A percentile compares a stretch with the other conserved stretches of the same genome.
phyloP scores from a whole-genome alignment of 164 flowering plant species.

The Stephania yunnanensis region DNA sequence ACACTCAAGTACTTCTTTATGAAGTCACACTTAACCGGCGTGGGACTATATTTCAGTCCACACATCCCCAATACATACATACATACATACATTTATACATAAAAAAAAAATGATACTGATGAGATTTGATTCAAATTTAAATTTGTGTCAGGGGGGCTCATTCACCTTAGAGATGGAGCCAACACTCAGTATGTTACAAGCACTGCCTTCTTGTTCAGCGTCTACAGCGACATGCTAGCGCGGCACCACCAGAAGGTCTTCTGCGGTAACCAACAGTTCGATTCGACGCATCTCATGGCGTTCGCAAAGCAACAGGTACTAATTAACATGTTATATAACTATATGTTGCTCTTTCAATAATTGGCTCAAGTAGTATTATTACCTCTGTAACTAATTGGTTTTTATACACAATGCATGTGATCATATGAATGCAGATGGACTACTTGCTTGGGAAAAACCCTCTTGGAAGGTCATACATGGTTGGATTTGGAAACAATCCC shows the following conservation, averaged over 20 bases:
- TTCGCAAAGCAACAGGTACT: slow-evolving; percentile 83
- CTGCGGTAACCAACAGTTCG: slow-evolving; percentile 53
- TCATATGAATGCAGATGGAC: slow-evolving; percentile 53
- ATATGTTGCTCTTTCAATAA: too few relatives aligned
- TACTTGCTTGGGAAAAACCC: slow-evolving; percentile 80
- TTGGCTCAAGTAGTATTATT: too few relatives aligned
- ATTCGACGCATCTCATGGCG: slow-evolving; percentile 30
- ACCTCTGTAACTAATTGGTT: background rate
- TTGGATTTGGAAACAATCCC: slow-evolving; percentile 69
- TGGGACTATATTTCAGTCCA: too few relatives aligned
- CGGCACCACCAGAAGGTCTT: slow-evolving; percentile 37
- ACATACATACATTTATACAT: too few relatives aligned
- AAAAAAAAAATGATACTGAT: background rate
- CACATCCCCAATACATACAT: too few relatives aligned
- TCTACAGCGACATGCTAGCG: slow-evolving; percentile 60
- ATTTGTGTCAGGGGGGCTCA: slow-evolving; percentile 43
- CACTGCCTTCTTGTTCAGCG: slow-evolving; percentile 50
- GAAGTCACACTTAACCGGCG: too few relatives aligned
- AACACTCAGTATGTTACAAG: slow-evolving; percentile 79
- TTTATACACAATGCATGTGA: too few relatives aligned
- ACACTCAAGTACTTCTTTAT: too few relatives aligned
- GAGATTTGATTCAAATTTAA: background rate
- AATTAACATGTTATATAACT: too few relatives aligned
- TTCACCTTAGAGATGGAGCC: slow-evolving; percentile 84
- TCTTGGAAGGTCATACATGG: slow-evolving; percentile 73